Evolutionary conservation across 495 filamentous ascomycete genomes (phyloP).

Genomic region (Podospora bellae-mahoneyi): DNA sequence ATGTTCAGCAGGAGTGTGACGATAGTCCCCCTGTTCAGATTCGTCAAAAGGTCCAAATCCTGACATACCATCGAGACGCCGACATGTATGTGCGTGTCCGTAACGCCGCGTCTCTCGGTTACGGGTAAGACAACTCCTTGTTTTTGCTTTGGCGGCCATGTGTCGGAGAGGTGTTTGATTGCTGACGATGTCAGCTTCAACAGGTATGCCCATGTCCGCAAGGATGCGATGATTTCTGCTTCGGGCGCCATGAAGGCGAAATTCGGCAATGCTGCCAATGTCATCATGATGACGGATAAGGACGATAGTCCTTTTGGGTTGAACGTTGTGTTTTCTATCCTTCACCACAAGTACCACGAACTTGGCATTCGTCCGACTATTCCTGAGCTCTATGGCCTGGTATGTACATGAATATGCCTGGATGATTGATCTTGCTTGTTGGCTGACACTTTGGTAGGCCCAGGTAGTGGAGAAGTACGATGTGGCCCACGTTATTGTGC

Average conservation of each 20-base stretch:
- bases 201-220: background rate
- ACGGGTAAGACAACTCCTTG: background rate
- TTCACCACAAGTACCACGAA: slow-evolving; percentile 29
- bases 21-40: background rate
- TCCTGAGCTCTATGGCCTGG: slow-evolving; percentile 19
- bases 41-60: background rate
- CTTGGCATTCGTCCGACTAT: slow-evolving; percentile 17
- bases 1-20: background rate
- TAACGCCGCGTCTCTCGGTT: background rate
- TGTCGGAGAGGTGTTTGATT: background rate
- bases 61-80: slow-evolving; percentile 21
- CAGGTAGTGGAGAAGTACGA: slow-evolving; percentile 22
- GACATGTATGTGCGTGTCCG: slow-evolving; percentile 20
- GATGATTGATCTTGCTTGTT: background rate
- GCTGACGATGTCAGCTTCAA: background rate
- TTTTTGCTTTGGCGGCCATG: background rate
- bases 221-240: background rate
- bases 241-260: background rate
- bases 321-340: slow-evolving; percentile 25
- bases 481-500: slow-evolving; percentile 19
- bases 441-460: slow-evolving; percentile 2
- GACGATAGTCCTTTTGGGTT: slow-evolving; percentile 18
- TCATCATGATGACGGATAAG: slow-evolving; percentile 5
- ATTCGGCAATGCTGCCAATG: background rate
- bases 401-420: background rate